Evolutionary conservation across 2,329 filamentous ascomycete genomes (phyloP).

Genomic region (Aspergillus viridinutans): DNA sequence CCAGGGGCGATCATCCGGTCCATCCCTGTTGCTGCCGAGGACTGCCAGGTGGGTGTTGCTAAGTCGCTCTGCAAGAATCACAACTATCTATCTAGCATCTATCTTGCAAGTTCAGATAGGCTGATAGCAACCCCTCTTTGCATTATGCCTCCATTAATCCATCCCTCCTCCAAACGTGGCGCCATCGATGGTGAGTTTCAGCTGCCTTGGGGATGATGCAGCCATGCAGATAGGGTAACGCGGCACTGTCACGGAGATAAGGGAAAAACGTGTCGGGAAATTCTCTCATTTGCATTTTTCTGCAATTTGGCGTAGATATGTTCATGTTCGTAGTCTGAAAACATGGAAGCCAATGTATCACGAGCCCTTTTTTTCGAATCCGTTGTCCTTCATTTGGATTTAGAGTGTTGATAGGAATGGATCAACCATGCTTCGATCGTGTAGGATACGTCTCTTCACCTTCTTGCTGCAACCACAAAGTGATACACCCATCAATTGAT

Average conservation of each 20-base stretch:
- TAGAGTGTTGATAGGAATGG: neutral
- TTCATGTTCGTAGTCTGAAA: neutral
- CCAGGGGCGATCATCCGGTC: slow-evolving; percentile 3
- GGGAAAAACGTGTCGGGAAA: neutral
- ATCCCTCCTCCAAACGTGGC: neutral
- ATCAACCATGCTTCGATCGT: neutral
- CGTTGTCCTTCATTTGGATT: neutral
- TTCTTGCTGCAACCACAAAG: neutral
- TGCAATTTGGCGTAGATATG: neutral
- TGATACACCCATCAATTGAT: neutral
- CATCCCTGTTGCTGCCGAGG: neutral
- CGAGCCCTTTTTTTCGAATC: neutral
- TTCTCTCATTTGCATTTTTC: neutral
- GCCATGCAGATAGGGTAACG: neutral
- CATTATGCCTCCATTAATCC: neutral
- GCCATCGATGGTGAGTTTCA: neutral
- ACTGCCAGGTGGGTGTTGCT: slow-evolving; percentile 7
- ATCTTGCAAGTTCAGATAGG: neutral
- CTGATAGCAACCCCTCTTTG: neutral
- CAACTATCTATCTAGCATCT: too few species aligned
- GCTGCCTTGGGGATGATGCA: neutral
- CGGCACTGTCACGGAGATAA: neutral
- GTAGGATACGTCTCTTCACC: neutral
- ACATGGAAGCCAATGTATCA: neutral
- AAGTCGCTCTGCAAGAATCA: neutral